Conservation (phyloP, 257 asterid species). For the Solanum microdontum region DNA sequence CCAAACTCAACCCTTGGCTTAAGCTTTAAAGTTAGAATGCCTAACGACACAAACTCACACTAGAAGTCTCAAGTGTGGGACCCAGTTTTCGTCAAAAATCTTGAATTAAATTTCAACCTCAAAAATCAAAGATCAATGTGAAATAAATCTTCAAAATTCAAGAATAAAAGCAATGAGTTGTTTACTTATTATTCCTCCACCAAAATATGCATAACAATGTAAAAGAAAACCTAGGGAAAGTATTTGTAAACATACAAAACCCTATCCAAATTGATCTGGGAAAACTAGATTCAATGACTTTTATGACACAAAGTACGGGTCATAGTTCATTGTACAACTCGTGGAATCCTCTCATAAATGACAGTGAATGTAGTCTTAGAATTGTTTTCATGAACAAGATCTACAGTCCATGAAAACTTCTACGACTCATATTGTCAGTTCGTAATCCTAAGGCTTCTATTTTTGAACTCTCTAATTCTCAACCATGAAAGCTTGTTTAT, state of each 20-base stretch:
- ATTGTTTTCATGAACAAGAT: not conserved
- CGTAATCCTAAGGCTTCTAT: not conserved
- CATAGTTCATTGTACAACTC: not conserved
- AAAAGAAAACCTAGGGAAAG: not conserved
- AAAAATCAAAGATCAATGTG: not conserved
- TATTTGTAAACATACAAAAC: not conserved
- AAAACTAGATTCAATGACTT: not conserved
- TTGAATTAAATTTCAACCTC: no score
- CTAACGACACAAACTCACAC: not conserved
- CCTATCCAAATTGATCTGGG: not conserved
- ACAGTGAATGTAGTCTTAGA: not conserved
- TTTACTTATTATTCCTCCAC: not conserved
- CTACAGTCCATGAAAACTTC: not conserved
- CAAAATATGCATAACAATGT: not conserved
- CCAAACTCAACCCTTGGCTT: not conserved
- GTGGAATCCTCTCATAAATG: not conserved
- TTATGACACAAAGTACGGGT: not conserved
- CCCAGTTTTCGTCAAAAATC: no score
- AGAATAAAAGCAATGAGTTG: not conserved
- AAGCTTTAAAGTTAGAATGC: not conserved
- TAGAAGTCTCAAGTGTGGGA: no score
- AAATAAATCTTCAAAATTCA: no score
- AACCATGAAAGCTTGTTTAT: not conserved
- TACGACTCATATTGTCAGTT: not conserved
- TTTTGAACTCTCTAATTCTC: not conserved